Conservation (phyloP, 2,329 filamentous ascomycete genomes). For the Pyricularia sp. region DNA sequence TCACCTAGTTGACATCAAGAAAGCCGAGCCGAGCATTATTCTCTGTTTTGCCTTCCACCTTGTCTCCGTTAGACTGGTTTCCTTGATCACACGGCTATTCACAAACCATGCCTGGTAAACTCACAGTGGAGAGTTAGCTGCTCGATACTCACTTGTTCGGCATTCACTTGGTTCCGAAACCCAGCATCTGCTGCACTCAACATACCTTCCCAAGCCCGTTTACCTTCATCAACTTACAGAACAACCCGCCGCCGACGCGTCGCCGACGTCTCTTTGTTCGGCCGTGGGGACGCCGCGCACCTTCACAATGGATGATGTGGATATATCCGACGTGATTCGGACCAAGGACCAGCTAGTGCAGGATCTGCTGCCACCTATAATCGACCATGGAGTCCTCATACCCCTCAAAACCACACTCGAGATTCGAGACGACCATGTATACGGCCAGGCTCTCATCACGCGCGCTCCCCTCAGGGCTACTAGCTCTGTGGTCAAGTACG, state of each 20-base stretch:
- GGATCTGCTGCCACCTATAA: constrained; percentile 21
- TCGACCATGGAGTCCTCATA: constrained; percentile 41
- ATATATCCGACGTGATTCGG: constrained; percentile 13
- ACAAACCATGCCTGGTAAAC: constrained; percentile 1
- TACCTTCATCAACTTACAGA: neutral
- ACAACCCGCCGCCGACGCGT: neutral
- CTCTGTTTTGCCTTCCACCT: neutral
- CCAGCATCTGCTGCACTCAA: neutral
- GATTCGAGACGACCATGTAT: constrained; percentile 46
- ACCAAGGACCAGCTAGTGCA: constrained; percentile 21
- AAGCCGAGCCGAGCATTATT: neutral
- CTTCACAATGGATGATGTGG: constrained; percentile 11
- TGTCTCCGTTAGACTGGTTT: neutral
- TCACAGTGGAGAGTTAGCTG: constrained; percentile 1
- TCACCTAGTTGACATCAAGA: neutral
- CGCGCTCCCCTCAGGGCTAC: constrained; percentile 63
- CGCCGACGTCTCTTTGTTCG: neutral
- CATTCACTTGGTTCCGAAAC: neutral
- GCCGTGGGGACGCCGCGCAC: neutral
- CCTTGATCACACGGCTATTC: neutral
- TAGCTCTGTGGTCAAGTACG: constrained; percentile 64
- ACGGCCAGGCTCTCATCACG: constrained; percentile 60
- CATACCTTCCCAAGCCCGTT: neutral
- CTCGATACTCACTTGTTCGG: constrained; percentile 1
- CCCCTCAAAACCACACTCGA: constrained; percentile 58